phyloP scores from a whole-genome alignment of 106 monocot genomes.

The Hemerocallis citrina region DNA sequence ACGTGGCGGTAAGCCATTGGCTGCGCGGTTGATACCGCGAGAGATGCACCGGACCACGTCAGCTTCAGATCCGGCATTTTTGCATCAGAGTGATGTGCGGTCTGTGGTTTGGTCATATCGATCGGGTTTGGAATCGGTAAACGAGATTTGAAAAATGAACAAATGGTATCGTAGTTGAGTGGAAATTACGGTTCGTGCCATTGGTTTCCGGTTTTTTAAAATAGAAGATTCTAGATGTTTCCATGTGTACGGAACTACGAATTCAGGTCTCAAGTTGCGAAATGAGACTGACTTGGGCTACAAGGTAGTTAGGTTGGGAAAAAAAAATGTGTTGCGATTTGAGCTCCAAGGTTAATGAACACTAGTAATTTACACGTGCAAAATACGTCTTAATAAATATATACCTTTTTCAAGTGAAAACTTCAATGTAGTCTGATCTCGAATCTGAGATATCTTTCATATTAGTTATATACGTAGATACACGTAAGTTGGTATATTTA shows the following conservation, averaged over 20 bases:
- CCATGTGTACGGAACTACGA: not conserved
- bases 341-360: not conserved
- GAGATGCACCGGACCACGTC: not conserved
- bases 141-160: not conserved
- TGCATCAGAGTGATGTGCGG: not conserved
- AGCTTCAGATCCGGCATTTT: not conserved
- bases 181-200: not conserved
- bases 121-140: not conserved
- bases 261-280: not conserved
- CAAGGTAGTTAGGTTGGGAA: not conserved
- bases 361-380: not conserved
- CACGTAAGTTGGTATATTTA: not conserved
- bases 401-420: no score
- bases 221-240: not conserved
- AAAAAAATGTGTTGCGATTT: not conserved
- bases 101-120: not conserved
- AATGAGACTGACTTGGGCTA: not conserved
- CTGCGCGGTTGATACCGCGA: not conserved
- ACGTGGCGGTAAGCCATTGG: not conserved
- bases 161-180: not conserved
- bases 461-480: not conserved
- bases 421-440: no score
- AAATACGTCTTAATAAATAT: no score
- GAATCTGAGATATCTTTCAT: no score
- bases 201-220: not conserved